Evolutionary conservation across 371 early-diverging fungal species (phyloP).

Genomic region (Umbelopsis sp.): DNA sequence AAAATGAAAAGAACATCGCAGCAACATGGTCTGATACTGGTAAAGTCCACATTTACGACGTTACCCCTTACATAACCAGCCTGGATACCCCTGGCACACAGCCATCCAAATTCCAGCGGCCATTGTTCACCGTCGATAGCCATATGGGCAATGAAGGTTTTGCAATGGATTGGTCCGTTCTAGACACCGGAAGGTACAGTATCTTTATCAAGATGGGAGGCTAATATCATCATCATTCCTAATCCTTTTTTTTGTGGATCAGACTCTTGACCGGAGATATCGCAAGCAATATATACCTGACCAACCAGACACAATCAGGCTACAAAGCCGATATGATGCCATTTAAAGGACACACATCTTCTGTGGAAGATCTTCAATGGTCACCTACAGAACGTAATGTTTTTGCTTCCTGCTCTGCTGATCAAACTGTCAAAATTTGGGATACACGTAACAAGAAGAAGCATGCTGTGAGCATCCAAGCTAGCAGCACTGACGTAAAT

Average conservation of each 20-base stretch:
- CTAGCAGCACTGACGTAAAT: conserved; percentile 90
- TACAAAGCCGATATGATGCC: conserved; percentile 72
- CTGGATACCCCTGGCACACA: conserved; percentile 81
- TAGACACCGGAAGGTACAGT: conserved; percentile 61
- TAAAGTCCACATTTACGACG: conserved; percentile 90
- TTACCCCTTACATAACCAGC: conserved; percentile 70
- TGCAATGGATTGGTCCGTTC: conserved; percentile 92
- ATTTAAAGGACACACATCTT: conserved; percentile 83
- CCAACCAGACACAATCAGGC: conserved; percentile 63
- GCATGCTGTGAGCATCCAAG: conserved; percentile 77
- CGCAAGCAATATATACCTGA: conserved; percentile 78
- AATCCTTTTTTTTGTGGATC: not conserved
- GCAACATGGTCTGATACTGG: conserved; percentile 96
- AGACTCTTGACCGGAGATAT: conserved; percentile 90
- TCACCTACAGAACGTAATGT: conserved; percentile 88
- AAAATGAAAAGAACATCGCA: conserved; percentile 64
- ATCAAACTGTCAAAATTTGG: conserved; percentile 94
- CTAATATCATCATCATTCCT: not conserved
- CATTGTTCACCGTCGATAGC: conserved; percentile 76
- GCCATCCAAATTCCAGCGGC: conserved; percentile 67
- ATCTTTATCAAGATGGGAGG: not conserved
- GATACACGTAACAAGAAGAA: conserved; percentile 83
- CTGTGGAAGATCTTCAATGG: conserved; percentile 97
- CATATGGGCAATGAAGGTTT: conserved; percentile 90
- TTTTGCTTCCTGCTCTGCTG: conserved; percentile 91